These are phyloP conservation scores for Strobilomyces dryophilus DNA, from an alignment of 768 basidiomycete species.

Conservation along the genomic window DNA sequence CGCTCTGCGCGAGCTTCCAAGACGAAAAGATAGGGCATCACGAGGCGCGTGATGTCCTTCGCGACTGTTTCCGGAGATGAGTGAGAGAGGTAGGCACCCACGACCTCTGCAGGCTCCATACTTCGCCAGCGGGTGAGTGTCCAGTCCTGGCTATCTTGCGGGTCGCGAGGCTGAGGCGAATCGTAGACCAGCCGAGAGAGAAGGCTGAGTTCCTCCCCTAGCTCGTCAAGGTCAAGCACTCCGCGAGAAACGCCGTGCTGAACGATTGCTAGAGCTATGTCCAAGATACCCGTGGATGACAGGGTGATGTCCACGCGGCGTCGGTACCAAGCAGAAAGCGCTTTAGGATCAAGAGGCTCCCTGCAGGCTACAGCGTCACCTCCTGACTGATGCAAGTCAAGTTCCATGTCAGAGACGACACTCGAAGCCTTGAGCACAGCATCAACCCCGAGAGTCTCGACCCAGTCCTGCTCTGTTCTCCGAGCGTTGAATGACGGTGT, in stretches of 20 bases:
- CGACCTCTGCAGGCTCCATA: constrained; percentile 59
- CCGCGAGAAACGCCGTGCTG: constrained; percentile 86
- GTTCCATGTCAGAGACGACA: constrained; percentile 7
- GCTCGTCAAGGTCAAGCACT: constrained; percentile 70
- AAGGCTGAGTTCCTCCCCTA: constrained; percentile 90
- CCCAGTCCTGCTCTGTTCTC: constrained; percentile 56
- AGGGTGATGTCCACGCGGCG: constrained; percentile 60
- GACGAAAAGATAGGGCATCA: constrained; percentile 91
- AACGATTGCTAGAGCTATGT: constrained; percentile 70
- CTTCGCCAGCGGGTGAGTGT: constrained; percentile 68
- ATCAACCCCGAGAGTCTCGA: constrained; percentile 45
- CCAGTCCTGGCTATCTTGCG: constrained; percentile 58
- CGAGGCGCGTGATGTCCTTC: constrained; percentile 66
- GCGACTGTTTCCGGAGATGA: constrained; percentile 66
- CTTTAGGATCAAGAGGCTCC: constrained; percentile 14
- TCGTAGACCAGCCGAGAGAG: constrained; percentile 88
- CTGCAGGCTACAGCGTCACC: constrained; percentile 2
- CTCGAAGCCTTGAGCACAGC: constrained; percentile 36
- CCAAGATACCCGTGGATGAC: constrained; percentile 65
- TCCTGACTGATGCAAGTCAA: constrained; percentile 11
- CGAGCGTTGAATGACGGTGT: constrained; percentile 34
- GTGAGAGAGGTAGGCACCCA: constrained; percentile 71
- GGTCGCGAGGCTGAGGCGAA: constrained; percentile 42
- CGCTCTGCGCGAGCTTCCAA: constrained; percentile 87
- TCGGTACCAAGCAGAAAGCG: constrained; percentile 75